Conservation (phyloP, 768 basidiomycete genomes). For the Tubosaeta sp. region DNA sequence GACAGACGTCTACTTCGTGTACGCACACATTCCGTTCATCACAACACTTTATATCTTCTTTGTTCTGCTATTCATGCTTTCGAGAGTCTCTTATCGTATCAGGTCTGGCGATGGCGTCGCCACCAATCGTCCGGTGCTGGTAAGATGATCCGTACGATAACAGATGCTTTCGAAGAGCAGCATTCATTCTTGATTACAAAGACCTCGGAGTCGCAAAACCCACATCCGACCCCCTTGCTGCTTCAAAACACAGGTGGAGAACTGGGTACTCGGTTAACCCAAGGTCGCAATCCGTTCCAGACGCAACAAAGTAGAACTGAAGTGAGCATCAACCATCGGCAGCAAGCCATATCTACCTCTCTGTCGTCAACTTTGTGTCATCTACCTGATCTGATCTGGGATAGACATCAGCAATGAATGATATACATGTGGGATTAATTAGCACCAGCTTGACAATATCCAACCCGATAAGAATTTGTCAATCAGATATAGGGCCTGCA, state of each 20-base stretch:
- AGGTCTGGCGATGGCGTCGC: not conserved
- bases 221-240: not conserved
- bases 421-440: too few species aligned
- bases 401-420: too few species aligned
- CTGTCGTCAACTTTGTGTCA: too few species aligned
- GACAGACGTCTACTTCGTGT: not conserved
- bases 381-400: too few species aligned
- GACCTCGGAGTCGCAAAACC: not conserved
- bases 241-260: not conserved
- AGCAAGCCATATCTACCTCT: too few species aligned
- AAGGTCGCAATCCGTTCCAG: not conserved
- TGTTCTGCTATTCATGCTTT: not conserved
- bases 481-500: too few species aligned
- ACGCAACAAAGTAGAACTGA: too few species aligned
- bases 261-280: not conserved
- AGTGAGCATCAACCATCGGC: too few species aligned
- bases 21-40: not conserved
- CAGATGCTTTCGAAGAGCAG: not conserved
- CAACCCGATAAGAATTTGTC: too few species aligned
- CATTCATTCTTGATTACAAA: too few species aligned
- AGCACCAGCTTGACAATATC: too few species aligned
- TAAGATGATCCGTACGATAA: not conserved
- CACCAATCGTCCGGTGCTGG: not conserved
- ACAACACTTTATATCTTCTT: not conserved
- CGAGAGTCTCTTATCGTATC: not conserved